phyloP scores from a whole-genome alignment of 495 filamentous ascomycete species.

The Parmelia sp. region DNA sequence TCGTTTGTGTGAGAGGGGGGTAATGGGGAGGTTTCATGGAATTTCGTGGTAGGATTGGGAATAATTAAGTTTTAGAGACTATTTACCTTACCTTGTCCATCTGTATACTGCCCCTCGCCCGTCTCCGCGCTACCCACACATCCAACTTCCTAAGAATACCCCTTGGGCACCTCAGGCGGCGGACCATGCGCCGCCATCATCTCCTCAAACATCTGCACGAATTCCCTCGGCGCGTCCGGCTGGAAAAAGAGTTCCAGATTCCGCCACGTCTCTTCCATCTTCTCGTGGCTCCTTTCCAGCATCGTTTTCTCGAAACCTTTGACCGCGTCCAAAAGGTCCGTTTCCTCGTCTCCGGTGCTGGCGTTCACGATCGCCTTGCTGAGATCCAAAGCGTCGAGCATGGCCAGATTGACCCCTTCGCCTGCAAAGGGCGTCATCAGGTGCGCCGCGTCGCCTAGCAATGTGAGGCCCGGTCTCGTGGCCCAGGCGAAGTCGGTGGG shows the following conservation, averaged over 20 bases:
- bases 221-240: constrained; percentile 6
- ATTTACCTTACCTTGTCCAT: neutral
- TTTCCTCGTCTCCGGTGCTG: constrained; percentile 11
- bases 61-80: too few relatives aligned
- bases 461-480: constrained; percentile 38
- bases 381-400: constrained; percentile 52
- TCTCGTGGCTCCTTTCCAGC: constrained; percentile 7
- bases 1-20: neutral
- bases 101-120: neutral
- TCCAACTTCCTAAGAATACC: neutral
- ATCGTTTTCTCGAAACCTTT: neutral
- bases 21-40: too few relatives aligned
- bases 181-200: constrained; percentile 12
- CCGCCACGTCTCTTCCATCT: constrained; percentile 15
- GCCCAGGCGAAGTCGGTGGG: constrained; percentile 46
- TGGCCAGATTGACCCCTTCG: constrained; percentile 51
- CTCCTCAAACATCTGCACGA: constrained; percentile 8
- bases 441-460: constrained; percentile 58
- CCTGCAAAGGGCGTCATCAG: constrained; percentile 55
- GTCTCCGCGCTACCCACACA: neutral
- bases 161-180: constrained; percentile 1
- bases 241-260: constrained; percentile 8
- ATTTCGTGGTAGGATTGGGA: too few relatives aligned
- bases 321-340: constrained; percentile 10
- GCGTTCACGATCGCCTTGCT: constrained; percentile 30